Base-by-base conservation (phyloP, 2,329 filamentous ascomycete species). In the Leptodontidium sp. region DNA sequence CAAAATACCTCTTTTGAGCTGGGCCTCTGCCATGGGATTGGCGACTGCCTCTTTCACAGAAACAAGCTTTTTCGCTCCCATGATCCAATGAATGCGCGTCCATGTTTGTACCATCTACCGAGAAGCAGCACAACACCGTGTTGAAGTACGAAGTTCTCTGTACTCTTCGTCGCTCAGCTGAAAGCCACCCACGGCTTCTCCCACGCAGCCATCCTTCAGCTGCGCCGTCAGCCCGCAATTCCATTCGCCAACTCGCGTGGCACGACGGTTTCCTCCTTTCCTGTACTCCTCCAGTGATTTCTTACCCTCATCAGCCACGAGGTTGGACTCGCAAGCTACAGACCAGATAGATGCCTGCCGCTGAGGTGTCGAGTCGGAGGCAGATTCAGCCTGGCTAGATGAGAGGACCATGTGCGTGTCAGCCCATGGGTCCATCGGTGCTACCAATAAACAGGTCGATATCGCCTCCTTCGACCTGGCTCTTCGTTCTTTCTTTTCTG, bases 381-480 rank as follows among this genome's bases (percentile, higher is more conserved):
- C 21, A 38, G 61, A 38, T 64, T 52, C 61, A 53, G 59, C 59
- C 59, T 62, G 43, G 21, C 29, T 24, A 40, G 47, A 64, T n/a
- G 38, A 38, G 32, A n/a, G 32, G n/a, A 38, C 29, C 32, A 64
- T 52, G 32, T 64, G 29, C 29, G 47, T 52, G 61, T 64, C 61
- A 64, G 61, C 61, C 61, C 32, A 64, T 24, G 32, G 17, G 35
- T 53, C 49, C 49, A 29, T 26, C 52, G 17, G 61, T 64, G 61
- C 61, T 64, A 64, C 61, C 61, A 64, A 35, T 61, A 58, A 43
- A 40, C 55, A 40, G 35, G 35, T 6, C 21, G 55, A 58, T 43
- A 43, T 43, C 55, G n/a, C 35, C 17, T 32, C 32, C 55, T 1
- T 21, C 9, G 11, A 21, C n/a, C 11, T 24, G 17, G 9, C 14